Base-by-base conservation (phyloP, 257 asterid species). In the Solanum lycopersicoides region DNA sequence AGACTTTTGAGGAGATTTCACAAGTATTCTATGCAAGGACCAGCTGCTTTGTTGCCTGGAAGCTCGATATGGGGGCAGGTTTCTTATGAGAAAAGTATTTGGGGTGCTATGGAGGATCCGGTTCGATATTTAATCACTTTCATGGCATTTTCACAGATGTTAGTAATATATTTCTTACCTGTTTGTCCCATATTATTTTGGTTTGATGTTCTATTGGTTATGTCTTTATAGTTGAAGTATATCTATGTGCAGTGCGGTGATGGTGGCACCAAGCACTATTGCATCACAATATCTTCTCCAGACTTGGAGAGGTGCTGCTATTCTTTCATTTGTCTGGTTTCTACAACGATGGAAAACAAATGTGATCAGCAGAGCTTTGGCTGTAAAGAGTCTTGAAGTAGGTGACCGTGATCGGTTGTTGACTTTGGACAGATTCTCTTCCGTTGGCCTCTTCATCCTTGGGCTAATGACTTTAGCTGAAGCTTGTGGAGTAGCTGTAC, bases 61-160 rank as follows among this genome's bases (percentile, higher is more conserved):
- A 92, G 92, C 89, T 90, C 96, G 1, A 28, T 94, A 83, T 94
- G 95, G 97, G 94, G 93, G 13, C 93, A 96, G 0, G 98, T 95
- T 82, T 92, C 99, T 86, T 97, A 97, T 72, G 99, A 97, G 90
- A 91, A 91, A 84, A 96, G 99, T 91, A 88, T 95, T 84, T 97
- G 97, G 98, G 96, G 98, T 74, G 99, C 99, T 82, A 32, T 97
- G 93, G 99, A 97, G 92, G 94, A 76, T 44, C 99, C 99, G 0
- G 83, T 93, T 85, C 93, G 99, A 86, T 95, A 94, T 89, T 93
- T 93, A 63, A 82, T 95, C 8, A 94, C 98, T 21, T 92, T 94
- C 90, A 77, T 95, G 93, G 98, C 98, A 9, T 93, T 97, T 91
- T 91, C 94, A 83, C 91, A 93, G 90, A 91, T 97, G 99, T 97